Percentiles rank a stretch among this genome's conserved stretches.
Evolutionary conservation across 495 filamentous ascomycete species (phyloP).

Genomic region (Podospora sp.): DNA sequence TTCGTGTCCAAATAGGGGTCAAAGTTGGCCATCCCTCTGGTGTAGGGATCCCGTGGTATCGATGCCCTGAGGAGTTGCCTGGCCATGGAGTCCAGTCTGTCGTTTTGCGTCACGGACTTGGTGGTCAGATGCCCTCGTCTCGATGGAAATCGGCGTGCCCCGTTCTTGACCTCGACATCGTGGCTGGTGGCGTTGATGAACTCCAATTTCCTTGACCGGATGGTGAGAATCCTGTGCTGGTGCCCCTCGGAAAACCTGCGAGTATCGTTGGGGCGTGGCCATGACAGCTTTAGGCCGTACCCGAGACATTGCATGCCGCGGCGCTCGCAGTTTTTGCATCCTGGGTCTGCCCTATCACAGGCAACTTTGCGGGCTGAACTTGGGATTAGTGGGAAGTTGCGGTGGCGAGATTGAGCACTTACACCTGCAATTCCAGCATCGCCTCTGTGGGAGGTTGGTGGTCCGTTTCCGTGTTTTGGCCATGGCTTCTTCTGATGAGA

Average conservation of each 20-base stretch:
- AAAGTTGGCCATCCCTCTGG: background rate
- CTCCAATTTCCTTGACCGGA: conserved; percentile 14
- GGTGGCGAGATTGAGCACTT: background rate
- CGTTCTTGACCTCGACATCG: conserved; percentile 21
- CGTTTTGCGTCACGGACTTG: background rate
- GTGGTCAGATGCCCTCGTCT: background rate
- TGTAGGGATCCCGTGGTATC: background rate
- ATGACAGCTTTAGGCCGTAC: conserved; percentile 30
- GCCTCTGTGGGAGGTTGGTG: background rate
- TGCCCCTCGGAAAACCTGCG: conserved; percentile 4
- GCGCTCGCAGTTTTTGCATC: conserved; percentile 26
- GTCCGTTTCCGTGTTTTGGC: background rate
- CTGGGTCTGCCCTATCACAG: conserved; percentile 25
- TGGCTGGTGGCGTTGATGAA: conserved; percentile 23
- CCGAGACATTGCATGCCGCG: conserved; percentile 24
- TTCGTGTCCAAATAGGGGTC: background rate
- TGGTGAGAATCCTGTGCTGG: conserved; percentile 12
- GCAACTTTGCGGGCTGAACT: conserved; percentile 27
- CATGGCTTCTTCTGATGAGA: background rate
- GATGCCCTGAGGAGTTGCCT: background rate
- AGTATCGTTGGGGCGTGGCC: conserved; percentile 25
- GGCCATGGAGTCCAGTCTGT: background rate
- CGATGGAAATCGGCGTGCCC: background rate
- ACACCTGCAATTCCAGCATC: conserved; percentile 23
- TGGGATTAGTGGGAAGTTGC: background rate